Base-by-base conservation (phyloP, 805 yeast species). In the Yamadazyma insecticola region DNA sequence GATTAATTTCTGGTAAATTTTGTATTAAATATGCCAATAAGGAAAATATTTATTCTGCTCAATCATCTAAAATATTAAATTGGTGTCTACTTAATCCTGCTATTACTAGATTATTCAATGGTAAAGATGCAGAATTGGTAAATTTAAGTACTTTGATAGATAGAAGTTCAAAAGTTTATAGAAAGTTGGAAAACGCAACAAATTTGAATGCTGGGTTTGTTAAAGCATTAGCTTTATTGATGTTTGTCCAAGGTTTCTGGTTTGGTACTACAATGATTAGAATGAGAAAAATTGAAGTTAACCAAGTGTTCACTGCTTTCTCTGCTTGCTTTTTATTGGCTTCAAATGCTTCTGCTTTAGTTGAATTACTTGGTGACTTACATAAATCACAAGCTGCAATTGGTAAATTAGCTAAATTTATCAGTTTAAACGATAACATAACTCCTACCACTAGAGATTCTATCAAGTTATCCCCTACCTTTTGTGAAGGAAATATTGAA, bases 201-300 rank as follows among this genome's bases (percentile, higher is more conserved):
- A 61, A 78, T 9, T 47, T 72, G 0, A 88, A 86, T 48, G 53
- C 71, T 14, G 80, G 83, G 0, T 25, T 72, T 0, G 54, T 81
- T 30, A 72, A 80, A 44, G 57, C 72, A 15, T 43, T 89, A 4
- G 69, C 81, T 0, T 60, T 86, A 22, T 51, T 78, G 49, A 79
- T 88, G 78, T 88, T 90, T 62, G 83, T 89, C 3, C 96, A 86
- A 55, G 94, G 90, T 0, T 84, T 92, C 46, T 88, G 95, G 86
- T 90, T 81, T 58, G 99, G 97, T 1, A 72, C 81, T 17, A 67
- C 66, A 26, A 70, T 84, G 63, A 79, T 87, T 3, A 54, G 57
- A 21, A 53, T 57, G 4, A 74, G 76, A 0, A 63, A 70, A 6
- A 50, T 78, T 10, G 44, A 61, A 1, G 60, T 86, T 2, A 81